A percentile compares a stretch with the other conserved stretches of the same genome.
These are phyloP conservation scores for Dendryphion nanum DNA, from an alignment of 2,329 filamentous ascomycete species.

Conservation along the genomic window DNA sequence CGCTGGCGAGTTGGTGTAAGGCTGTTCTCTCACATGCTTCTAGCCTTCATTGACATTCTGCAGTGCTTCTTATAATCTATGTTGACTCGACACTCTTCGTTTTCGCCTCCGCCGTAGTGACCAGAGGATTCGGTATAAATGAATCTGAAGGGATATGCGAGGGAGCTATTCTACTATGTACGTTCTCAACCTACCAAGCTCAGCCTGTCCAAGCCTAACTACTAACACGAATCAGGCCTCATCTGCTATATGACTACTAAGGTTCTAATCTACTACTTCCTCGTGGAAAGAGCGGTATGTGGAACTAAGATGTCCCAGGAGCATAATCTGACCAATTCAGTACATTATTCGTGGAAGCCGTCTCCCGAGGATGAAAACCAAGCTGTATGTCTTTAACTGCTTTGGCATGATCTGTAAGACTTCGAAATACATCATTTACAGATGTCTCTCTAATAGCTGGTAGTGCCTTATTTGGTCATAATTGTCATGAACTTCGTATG, in stretches of 20 bases:
- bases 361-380: constrained; percentile 55
- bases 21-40: background rate
- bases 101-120: constrained; percentile 56
- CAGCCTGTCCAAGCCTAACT: background rate
- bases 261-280: constrained; percentile 64
- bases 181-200: background rate
- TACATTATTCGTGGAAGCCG: constrained; percentile 57
- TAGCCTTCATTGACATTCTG: background rate
- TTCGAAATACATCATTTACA: background rate
- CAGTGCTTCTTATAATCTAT: constrained; percentile 62
- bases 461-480: constrained; percentile 40
- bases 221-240: constrained; percentile 34
- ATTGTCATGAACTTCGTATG: constrained; percentile 61
- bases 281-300: constrained; percentile 62
- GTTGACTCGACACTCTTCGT: constrained; percentile 61
- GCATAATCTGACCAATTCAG: constrained; percentile 26
- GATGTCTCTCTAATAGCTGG: background rate
- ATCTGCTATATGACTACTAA: constrained; percentile 64
- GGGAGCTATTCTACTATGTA: constrained; percentile 58
- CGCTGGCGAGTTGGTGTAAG: constrained; percentile 21
- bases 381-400: constrained; percentile 61
- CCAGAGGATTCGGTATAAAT: constrained; percentile 58
- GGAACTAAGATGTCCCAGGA: background rate
- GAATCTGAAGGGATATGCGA: constrained; percentile 53
- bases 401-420: constrained; percentile 55